Percentiles rank a stretch among this genome's conserved stretches.
Evolutionary conservation across 2,329 filamentous ascomycete genomes (phyloP).

Genomic region (Arthrobotrys megalospora): DNA sequence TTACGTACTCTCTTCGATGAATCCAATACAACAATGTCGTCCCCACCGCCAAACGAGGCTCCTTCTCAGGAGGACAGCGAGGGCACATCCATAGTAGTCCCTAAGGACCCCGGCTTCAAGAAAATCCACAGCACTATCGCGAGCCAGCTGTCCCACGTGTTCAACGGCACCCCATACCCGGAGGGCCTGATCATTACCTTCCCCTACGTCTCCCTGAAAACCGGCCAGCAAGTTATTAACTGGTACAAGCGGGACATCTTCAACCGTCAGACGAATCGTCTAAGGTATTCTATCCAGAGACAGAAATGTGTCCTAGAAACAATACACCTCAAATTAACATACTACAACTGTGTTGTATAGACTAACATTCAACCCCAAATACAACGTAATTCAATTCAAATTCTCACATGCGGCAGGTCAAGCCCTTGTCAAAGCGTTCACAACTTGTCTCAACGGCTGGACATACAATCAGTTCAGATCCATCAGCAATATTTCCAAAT

Average conservation of each 20-base stretch:
- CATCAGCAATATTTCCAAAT: not conserved
- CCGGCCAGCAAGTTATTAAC: not conserved
- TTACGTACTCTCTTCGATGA: not conserved
- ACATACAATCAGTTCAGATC: not conserved
- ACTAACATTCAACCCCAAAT: not conserved
- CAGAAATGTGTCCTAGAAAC: not conserved
- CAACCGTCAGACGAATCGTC: not conserved
- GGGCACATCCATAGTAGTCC: not conserved
- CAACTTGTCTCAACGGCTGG: not conserved
- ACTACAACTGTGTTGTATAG: not conserved
- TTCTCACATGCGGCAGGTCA: not conserved
- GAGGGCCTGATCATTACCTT: not conserved
- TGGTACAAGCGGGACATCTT: conserved; percentile 5
- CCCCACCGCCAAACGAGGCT: not conserved
- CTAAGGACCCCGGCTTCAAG: not conserved
- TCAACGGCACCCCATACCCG: not conserved
- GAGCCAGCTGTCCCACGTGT: not conserved
- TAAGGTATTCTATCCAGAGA: not conserved
- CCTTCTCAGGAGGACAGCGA: not conserved
- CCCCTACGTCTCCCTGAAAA: not conserved
- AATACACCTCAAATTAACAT: not conserved
- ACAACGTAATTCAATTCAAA: not conserved
- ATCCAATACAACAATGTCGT: not conserved
- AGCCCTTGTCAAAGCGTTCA: not conserved
- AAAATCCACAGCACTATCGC: not conserved